Percentiles rank a stretch among this genome's conserved stretches.
These are phyloP conservation scores for Astragalus membranaceus DNA, from an alignment of 306 rosid species.

Conservation along the genomic window DNA sequence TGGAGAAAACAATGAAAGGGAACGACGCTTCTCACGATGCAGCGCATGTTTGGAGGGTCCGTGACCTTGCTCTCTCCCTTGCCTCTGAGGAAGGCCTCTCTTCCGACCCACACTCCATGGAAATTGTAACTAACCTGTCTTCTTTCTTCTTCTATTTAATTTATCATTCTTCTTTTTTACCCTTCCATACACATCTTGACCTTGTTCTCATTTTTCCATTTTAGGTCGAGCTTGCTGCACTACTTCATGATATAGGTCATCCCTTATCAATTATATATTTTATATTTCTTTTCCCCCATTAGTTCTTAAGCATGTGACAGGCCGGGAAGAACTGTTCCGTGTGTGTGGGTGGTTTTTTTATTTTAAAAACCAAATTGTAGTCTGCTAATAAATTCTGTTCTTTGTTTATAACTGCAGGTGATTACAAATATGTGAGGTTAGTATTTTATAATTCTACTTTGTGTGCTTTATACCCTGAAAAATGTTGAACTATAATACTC, in stretches of 20 bases:
- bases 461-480: background rate
- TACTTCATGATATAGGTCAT: conserved; percentile 81
- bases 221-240: conserved; percentile 64
- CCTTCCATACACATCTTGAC: no score
- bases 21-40: conserved; percentile 90
- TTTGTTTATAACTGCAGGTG: conserved; percentile 44
- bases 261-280: background rate
- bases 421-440: conserved; percentile 81
- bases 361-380: background rate
- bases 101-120: conserved; percentile 53
- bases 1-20: conserved; percentile 53
- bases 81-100: conserved; percentile 69
- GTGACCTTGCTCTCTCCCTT: conserved; percentile 84
- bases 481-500: background rate
- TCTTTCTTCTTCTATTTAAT: no score
- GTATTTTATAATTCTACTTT: background rate
- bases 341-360: no score
- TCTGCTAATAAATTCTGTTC: background rate
- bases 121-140: conserved; percentile 33
- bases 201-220: no score
- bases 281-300: no score
- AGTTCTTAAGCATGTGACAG: no score
- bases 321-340: no score
- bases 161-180: no score
- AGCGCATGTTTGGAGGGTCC: conserved; percentile 76